These are phyloP conservation scores for Neurospora sp. DNA, from an alignment of 495 filamentous ascomycete genomes.

Conservation along the genomic window DNA sequence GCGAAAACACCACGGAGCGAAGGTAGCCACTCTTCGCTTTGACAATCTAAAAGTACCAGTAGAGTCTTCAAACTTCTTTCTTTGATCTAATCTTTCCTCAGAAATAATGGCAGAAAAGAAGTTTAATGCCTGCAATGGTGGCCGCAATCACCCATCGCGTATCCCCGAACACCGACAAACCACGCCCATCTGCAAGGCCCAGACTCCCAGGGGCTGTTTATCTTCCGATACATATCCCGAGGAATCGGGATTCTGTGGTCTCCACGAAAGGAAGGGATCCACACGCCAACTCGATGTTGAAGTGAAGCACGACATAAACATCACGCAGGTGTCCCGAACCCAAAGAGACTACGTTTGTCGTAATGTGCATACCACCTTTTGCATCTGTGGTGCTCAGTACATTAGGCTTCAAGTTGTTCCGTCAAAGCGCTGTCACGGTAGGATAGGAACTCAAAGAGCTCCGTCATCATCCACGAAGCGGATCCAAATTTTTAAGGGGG, in stretches of 20 bases:
- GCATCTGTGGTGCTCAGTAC: background rate
- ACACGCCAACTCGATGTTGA: background rate
- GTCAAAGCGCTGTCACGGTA: background rate
- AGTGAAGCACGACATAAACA: background rate
- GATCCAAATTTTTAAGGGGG: background rate
- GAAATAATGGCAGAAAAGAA: background rate
- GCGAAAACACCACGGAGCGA: background rate
- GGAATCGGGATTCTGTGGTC: background rate
- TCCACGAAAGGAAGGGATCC: background rate
- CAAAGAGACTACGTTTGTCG: background rate
- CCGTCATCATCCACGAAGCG: background rate
- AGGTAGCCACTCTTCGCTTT: background rate
- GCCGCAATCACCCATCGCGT: background rate
- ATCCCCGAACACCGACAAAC: background rate
- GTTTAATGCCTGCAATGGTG: background rate
- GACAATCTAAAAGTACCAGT: background rate
- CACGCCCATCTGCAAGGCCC: background rate
- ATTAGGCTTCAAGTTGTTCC: background rate
- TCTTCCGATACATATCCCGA: background rate
- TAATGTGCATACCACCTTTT: background rate
- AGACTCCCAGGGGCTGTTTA: background rate
- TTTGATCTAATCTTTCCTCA: background rate
- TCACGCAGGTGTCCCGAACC: background rate
- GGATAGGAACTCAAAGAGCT: background rate
- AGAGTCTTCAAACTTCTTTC: background rate